These are phyloP conservation scores for Aspergillus transmontanensis DNA, from an alignment of 2,329 filamentous ascomycete genomes.

Conservation along the genomic window DNA sequence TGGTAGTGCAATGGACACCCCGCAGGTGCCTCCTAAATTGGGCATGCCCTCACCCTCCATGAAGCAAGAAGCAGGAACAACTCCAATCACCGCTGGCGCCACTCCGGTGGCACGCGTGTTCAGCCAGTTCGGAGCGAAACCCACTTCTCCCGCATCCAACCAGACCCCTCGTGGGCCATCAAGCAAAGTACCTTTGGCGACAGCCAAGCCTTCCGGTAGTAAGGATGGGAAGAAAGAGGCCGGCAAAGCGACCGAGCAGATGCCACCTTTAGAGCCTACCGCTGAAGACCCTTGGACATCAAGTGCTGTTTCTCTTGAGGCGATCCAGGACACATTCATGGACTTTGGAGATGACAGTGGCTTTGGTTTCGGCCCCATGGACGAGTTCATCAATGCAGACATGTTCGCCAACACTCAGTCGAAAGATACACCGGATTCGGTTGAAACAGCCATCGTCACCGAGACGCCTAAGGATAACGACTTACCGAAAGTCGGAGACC, in stretches of 20 bases:
- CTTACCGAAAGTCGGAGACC: constrained; percentile 33
- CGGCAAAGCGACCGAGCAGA: constrained; percentile 25
- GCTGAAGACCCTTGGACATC: constrained; percentile 41
- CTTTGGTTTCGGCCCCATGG: constrained; percentile 38
- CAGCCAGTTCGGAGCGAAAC: constrained; percentile 37
- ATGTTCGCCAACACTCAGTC: constrained; percentile 36
- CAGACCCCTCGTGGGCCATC: constrained; percentile 35
- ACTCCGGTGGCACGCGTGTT: constrained; percentile 38
- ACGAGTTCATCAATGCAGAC: constrained; percentile 41
- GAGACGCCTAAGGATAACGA: constrained; percentile 43
- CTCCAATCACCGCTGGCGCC: constrained; percentile 30
- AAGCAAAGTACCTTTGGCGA: constrained; percentile 24
- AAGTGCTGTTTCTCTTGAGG: constrained; percentile 39
- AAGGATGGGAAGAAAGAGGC: constrained; percentile 32
- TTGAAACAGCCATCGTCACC: constrained; percentile 36
- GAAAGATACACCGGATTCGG: constrained; percentile 42
- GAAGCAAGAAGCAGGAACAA: constrained; percentile 31
- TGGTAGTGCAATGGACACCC: constrained; percentile 13
- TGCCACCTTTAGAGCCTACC: constrained; percentile 14
- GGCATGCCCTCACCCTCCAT: constrained; percentile 23
- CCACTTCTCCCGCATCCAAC: constrained; percentile 35
- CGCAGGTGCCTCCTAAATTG: constrained; percentile 20
- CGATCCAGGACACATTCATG: constrained; percentile 42
- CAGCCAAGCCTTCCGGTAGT: constrained; percentile 26
- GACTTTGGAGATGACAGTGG: constrained; percentile 33